These are phyloP conservation scores for Pyricularia grisea DNA, from an alignment of 2,329 filamentous ascomycete species.

Conservation along the genomic window DNA sequence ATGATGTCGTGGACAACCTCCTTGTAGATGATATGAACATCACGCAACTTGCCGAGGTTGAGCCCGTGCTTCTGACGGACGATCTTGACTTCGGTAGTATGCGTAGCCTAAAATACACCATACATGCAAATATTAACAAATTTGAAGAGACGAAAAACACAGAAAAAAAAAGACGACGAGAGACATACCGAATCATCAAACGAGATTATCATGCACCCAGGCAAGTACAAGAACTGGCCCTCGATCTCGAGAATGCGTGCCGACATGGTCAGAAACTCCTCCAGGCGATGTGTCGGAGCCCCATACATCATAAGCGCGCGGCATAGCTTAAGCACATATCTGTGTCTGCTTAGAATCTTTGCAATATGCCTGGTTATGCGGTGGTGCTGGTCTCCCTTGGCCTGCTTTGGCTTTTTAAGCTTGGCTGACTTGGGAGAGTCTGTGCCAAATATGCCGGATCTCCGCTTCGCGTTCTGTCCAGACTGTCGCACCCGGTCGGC, in stretches of 20 bases:
- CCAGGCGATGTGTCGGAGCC: slow-evolving; percentile 81
- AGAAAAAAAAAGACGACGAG: slow-evolving; percentile 13
- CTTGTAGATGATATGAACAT: slow-evolving; percentile 71
- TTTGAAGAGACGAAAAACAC: background rate
- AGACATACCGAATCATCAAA: slow-evolving; percentile 55
- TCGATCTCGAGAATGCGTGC: slow-evolving; percentile 83
- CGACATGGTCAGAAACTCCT: slow-evolving; percentile 88
- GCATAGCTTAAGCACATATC: slow-evolving; percentile 77
- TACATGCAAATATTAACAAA: background rate
- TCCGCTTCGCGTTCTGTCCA: background rate
- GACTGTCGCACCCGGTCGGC: slow-evolving; percentile 14
- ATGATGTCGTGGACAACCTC: slow-evolving; percentile 73
- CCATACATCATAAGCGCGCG: slow-evolving; percentile 82
- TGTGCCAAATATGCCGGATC: background rate
- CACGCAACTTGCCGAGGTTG: slow-evolving; percentile 63
- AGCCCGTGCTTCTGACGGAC: slow-evolving; percentile 60
- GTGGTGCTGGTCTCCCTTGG: slow-evolving; percentile 19
- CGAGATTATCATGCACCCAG: slow-evolving; percentile 88
- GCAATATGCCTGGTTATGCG: slow-evolving; percentile 50
- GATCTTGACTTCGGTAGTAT: slow-evolving; percentile 73
- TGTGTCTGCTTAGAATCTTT: slow-evolving; percentile 66
- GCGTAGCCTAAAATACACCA: slow-evolving; percentile 34
- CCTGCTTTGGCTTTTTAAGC: background rate
- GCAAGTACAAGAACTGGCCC: slow-evolving; percentile 81
- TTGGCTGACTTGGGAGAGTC: background rate